These are phyloP conservation scores for Craspedostauros australis DNA, from an alignment of 108 stramenopile genomes.

Conservation along the genomic window DNA sequence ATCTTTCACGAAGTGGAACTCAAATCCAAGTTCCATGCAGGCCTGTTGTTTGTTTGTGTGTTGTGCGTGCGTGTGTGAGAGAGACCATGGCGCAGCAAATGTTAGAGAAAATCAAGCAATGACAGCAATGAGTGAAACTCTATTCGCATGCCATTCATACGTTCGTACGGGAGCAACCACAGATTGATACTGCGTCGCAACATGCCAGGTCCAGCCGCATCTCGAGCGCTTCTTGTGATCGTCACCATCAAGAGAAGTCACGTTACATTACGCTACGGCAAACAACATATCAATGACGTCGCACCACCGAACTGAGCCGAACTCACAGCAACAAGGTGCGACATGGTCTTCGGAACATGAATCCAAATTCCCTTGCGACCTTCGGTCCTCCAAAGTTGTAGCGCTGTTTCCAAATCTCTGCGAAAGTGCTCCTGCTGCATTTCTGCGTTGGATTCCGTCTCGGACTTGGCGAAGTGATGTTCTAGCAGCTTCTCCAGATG, in stretches of 20 bases:
- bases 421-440: background rate
- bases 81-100: slow-evolving; percentile 14
- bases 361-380: slow-evolving; percentile 72
- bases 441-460: background rate
- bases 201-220: no score
- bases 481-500: slow-evolving; percentile 11
- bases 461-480: background rate
- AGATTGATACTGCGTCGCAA: no score
- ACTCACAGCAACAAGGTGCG: slow-evolving; percentile 23
- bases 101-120: slow-evolving; percentile 59
- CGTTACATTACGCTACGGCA: no score
- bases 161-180: no score
- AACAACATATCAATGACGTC: background rate
- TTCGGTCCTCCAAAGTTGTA: slow-evolving; percentile 39
- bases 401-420: slow-evolving; percentile 22
- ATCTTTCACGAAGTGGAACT: slow-evolving; percentile 24
- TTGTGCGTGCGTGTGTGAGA: no score
- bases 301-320: background rate
- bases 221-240: no score
- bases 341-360: slow-evolving; percentile 26
- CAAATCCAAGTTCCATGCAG: background rate
- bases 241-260: no score
- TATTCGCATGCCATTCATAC: no score
- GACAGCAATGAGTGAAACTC: no score
- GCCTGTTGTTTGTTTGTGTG: background rate